Evolutionary conservation across 1,284 basidiomycete genomes (phyloP), one percentile per base, ranked within the genome.

Genomic region (Rhodotorula sp.): DNA sequence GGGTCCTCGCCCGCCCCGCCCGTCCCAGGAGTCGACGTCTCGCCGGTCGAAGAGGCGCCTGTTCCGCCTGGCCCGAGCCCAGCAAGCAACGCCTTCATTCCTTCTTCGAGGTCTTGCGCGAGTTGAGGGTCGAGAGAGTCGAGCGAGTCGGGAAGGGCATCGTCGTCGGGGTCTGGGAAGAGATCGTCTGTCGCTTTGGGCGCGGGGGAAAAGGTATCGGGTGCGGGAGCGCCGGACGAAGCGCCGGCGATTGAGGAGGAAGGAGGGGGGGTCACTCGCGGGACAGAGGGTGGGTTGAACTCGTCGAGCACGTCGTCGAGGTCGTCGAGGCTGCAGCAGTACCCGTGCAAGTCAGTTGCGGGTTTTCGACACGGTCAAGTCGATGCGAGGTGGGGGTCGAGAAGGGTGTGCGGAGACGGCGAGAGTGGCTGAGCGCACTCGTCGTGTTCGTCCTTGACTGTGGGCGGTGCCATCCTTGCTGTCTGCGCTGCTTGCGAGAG

Each of bases 21-120:
- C 62, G 40, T 44, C 3, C 40, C 40, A 44, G 40, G 40, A 44
- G 40, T 44, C 40, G 40, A 44, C 16, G 40, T 44, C 40, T 44
- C 40, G 40, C 40, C 40, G 40, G 9, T 44, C 40, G 40, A 44
- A 44, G 34, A 34, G 34, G 40, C 40, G 40, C 40, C 44, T 26
- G 40, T 5, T 16, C 20, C 55, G 24, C 31, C n/a, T 0, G 16
- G 20, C 26, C 31, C 81, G 15, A 95, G 83, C 76, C 88, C 88
- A 28, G 84, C 84, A 83, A 96, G 87, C 56, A 96, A 84, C n/a
- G 83, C 83, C 78, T 92, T 90, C 92, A 97, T 95, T 44, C 87
- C 89, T 77, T 86, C 84, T 10, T 88, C 87, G 55, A 96, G 83
- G 77, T 91, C 88, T 52, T 85, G 83, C 53, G 89, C 86, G 77